A percentile compares a stretch with the other conserved stretches of the same genome.
These are phyloP conservation scores for Delonix regia DNA, from an alignment of 306 rosid genomes.

Conservation along the genomic window DNA sequence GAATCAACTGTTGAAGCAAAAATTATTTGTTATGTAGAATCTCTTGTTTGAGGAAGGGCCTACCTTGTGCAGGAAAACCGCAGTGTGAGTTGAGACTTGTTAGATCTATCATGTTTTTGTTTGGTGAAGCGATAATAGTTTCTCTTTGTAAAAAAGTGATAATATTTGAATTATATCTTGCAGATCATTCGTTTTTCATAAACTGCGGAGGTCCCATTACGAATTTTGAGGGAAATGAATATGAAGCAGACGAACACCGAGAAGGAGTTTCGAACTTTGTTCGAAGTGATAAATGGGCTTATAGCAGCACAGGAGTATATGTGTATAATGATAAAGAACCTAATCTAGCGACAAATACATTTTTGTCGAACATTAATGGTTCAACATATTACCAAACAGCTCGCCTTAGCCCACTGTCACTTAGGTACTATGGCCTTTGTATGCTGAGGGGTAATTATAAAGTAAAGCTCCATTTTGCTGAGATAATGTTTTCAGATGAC, in stretches of 20 bases:
- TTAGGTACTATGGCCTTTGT: constrained; percentile 74
- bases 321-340: not conserved
- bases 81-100: constrained; percentile 50
- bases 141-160: not conserved
- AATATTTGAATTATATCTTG: constrained; percentile 12
- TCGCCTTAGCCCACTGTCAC: constrained; percentile 67
- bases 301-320: constrained; percentile 66
- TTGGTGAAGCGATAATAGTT: constrained; percentile 1
- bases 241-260: constrained; percentile 42
- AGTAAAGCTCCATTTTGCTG: constrained; percentile 78
- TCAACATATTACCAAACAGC: constrained; percentile 51
- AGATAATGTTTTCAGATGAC: constrained; percentile 56
- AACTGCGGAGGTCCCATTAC: constrained; percentile 62
- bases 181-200: constrained; percentile 67
- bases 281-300: constrained; percentile 55
- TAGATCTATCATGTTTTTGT: constrained; percentile 10
- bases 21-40: constrained; percentile 41
- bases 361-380: constrained; percentile 36
- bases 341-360: constrained; percentile 31
- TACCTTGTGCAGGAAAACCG: constrained; percentile 58
- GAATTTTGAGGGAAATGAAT: constrained; percentile 39
- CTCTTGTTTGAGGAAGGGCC: constrained; percentile 66
- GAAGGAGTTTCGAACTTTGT: constrained; percentile 46
- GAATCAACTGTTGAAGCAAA: constrained; percentile 24
- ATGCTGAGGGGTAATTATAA: constrained; percentile 65